These are phyloP conservation scores for Scheffersomyces ergatensis DNA, from an alignment of 805 yeast species.

Conservation along the genomic window DNA sequence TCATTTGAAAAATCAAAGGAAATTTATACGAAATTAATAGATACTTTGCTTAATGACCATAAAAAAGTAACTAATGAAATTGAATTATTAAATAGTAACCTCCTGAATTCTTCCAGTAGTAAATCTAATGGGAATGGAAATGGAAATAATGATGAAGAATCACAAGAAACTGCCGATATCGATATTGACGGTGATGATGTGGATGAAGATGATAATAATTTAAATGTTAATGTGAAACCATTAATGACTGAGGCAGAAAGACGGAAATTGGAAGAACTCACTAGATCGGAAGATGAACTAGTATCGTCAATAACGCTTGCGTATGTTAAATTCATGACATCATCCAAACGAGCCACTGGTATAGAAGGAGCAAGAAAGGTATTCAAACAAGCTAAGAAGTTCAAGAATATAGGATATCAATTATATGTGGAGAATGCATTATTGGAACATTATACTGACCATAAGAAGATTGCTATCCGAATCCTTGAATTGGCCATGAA, in stretches of 20 bases:
- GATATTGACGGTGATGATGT: conserved; percentile 10
- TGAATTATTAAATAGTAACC: conserved; percentile 18
- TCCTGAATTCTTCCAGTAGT: conserved; percentile 7
- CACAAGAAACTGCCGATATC: conserved; percentile 5
- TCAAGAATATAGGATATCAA: conserved; percentile 63
- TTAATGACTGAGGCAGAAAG: conserved; percentile 1
- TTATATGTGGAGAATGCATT: conserved; percentile 79
- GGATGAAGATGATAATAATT: conserved; percentile 16
- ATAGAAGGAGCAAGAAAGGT: conserved; percentile 69
- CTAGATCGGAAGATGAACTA: conserved; percentile 18
- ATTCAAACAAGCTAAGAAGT: conserved; percentile 68
- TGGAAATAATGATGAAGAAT: conserved; percentile 8
- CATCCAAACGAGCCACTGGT: conserved; percentile 66
- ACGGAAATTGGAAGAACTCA: neutral
- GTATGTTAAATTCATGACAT: conserved; percentile 68
- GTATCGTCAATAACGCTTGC: conserved; percentile 54
- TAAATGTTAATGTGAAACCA: conserved; percentile 1
- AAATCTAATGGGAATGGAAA: conserved; percentile 8
- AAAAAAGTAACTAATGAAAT: conserved; percentile 18
- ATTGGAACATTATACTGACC: conserved; percentile 71
- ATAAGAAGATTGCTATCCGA: conserved; percentile 65
- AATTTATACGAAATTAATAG: conserved; percentile 50
- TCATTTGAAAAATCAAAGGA: conserved; percentile 49
- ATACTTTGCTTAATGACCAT: conserved; percentile 40
- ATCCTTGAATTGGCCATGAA: conserved; percentile 80